Conservation (phyloP, 2,329 filamentous ascomycete species). For the Exophiala sideris region DNA sequence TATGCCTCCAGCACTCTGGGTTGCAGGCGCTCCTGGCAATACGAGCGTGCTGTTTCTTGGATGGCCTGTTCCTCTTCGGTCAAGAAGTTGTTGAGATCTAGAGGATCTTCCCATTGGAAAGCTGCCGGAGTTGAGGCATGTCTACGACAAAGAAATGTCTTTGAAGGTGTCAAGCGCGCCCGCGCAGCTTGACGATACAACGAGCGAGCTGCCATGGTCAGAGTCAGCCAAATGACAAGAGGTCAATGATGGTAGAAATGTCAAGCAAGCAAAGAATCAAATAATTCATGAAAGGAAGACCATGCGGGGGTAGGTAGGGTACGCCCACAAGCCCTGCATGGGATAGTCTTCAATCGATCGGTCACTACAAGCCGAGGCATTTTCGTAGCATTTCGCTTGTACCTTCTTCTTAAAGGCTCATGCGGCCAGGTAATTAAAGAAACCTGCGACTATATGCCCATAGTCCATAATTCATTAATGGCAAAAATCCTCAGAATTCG, state of each 20-base stretch:
- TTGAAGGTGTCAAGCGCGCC: slow-evolving; percentile 5
- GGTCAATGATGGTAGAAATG: not conserved
- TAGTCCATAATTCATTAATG: too few species aligned
- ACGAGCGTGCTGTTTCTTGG: slow-evolving; percentile 83
- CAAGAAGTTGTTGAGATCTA: slow-evolving; percentile 69
- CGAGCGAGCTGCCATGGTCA: slow-evolving; percentile 22
- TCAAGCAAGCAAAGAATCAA: not conserved
- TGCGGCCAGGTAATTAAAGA: too few species aligned
- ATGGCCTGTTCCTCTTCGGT: slow-evolving; percentile 92
- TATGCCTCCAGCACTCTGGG: slow-evolving; percentile 86
- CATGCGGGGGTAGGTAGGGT: too few species aligned
- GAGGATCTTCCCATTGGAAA: slow-evolving; percentile 92
- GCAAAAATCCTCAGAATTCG: too few species aligned
- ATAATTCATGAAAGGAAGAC: not conserved
- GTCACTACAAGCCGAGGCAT: too few species aligned
- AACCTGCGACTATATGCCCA: too few species aligned
- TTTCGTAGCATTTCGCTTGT: too few species aligned
- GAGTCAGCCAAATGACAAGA: not conserved
- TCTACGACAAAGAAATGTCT: slow-evolving; percentile 11
- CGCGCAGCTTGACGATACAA: slow-evolving; percentile 21
- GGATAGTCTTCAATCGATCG: too few species aligned
- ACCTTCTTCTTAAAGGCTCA: too few species aligned
- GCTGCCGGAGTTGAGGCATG: slow-evolving; percentile 30
- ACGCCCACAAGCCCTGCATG: too few species aligned
- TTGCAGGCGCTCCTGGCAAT: slow-evolving; percentile 85